Base-by-base conservation (phyloP, 2,329 filamentous ascomycete genomes). In the Dendryphion nanum region DNA sequence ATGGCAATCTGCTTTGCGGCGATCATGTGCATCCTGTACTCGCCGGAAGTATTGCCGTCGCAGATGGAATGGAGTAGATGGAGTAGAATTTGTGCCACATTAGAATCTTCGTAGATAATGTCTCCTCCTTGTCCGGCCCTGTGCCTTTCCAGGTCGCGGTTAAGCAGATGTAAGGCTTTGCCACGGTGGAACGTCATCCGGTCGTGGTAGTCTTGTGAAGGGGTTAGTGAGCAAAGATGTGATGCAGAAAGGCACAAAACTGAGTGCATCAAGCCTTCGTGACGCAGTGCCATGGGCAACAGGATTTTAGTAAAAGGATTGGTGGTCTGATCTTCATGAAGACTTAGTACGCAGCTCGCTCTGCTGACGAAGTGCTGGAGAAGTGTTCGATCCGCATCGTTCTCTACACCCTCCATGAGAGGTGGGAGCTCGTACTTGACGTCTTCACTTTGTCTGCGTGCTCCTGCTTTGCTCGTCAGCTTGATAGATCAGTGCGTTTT, bases 251-350 rank as follows among this genome's bases (percentile, higher is more conserved):
- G 74, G 30, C 86, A 89, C 37, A 95, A 76, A 34, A 95, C 81
- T 8, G 89, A 93, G 62, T 95, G 89, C 89, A 95, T 95, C 36
- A 95, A 72, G 10, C 88, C 88, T 45, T 82, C 77, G 59, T 95
- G 84, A 43, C 83, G 76, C 29, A 86, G 81, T 3, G 89, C 89
- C 70, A 94, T 85, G 2, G 87, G 86, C 3, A 95, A 73, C 23
- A 95, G 72, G 49, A 93, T 83, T 48, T 89, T 85, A 57, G 87
- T 87, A 69, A 95, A 95, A 2, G 88, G 87, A 51, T 94, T 95
- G 42, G 82, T 51, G 15, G 47, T 82, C 44, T 83, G 77, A 59
- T 90, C 86, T 34, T 84, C 83, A 56, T 91, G 86, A 14, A 95
- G 78, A 1, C 86, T 95, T 35, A 95, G 74, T 2, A 93, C 84